Conservation (phyloP, 2,329 filamentous ascomycete species). For the Zopfia rhizophila region DNA sequence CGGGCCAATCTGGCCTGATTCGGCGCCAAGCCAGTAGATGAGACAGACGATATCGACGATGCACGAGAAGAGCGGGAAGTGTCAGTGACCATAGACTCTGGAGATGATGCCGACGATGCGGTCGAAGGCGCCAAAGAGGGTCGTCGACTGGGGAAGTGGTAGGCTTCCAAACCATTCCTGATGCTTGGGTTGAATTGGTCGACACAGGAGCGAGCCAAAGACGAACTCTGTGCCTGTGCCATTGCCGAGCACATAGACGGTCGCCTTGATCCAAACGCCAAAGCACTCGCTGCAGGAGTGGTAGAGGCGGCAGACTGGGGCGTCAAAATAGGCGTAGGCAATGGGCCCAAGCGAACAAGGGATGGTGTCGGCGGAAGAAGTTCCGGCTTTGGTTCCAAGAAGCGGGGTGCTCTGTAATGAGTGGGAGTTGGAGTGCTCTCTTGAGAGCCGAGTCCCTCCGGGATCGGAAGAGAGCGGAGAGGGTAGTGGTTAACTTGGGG, state of each 20-base stretch:
- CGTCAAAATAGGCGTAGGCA: conserved; percentile 72
- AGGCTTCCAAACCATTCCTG: conserved; percentile 56
- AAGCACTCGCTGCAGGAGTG: conserved; percentile 71
- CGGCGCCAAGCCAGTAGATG: conserved; percentile 63
- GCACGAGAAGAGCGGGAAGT: conserved; percentile 66
- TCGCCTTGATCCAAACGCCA: conserved; percentile 59
- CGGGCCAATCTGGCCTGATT: conserved; percentile 60
- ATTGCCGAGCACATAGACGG: conserved; percentile 69
- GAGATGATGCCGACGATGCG: conserved; percentile 65
- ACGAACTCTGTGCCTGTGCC: conserved; percentile 65
- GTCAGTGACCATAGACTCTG: conserved; percentile 73
- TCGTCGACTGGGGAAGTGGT: conserved; percentile 57
- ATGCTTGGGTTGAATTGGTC: conserved; percentile 60
- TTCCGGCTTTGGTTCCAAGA: conserved; percentile 63
- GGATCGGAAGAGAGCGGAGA: conserved; percentile 29
- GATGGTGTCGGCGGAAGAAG: conserved; percentile 64
- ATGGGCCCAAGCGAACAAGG: conserved; percentile 63
- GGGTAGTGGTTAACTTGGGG: conserved; percentile 35
- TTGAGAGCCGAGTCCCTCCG: conserved; percentile 47
- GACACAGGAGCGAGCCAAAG: conserved; percentile 65
- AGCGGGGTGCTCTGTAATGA: conserved; percentile 56
- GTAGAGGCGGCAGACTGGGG: conserved; percentile 63
- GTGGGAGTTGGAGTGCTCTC: conserved; percentile 57
- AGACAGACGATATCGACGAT: conserved; percentile 65
- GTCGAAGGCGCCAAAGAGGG: conserved; percentile 62